phyloP scores from a whole-genome alignment of 1,284 basidiomycete genomes.

The Erythrobasidium hasegawianum region DNA sequence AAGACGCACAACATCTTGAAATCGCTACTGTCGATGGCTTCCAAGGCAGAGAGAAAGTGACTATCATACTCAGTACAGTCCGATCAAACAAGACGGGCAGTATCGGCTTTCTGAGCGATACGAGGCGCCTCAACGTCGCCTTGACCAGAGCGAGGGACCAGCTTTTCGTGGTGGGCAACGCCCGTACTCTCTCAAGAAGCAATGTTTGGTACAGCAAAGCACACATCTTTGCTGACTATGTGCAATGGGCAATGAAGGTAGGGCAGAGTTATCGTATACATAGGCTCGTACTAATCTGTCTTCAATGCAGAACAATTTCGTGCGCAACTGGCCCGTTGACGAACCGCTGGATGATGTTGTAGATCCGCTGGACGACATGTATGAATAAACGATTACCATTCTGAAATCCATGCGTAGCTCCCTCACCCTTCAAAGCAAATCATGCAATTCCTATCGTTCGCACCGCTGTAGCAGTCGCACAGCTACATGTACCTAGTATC shows the following conservation, averaged over 20 bases:
- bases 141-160: conserved; percentile 65
- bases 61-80: conserved; percentile 86
- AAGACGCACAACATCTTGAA: conserved; percentile 61
- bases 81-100: conserved; percentile 68
- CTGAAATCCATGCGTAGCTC: too few relatives aligned
- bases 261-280: background rate
- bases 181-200: conserved; percentile 53
- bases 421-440: too few relatives aligned
- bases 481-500: too few relatives aligned
- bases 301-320: background rate
- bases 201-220: conserved; percentile 3
- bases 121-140: conserved; percentile 73
- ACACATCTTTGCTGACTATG: conserved; percentile 11
- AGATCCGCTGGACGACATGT: too few relatives aligned
- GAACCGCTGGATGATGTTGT: too few relatives aligned
- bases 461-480: too few relatives aligned
- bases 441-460: too few relatives aligned
- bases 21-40: conserved; percentile 89
- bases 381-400: too few relatives aligned
- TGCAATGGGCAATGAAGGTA: conserved; percentile 13
- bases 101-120: conserved; percentile 87
- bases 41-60: conserved; percentile 86
- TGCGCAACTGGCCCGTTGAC: background rate
- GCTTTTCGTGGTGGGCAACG: conserved; percentile 64
- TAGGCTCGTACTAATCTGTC: background rate